phyloP scores from a whole-genome alignment of 2,329 filamentous ascomycete species.

The Curvularia spicifera region DNA sequence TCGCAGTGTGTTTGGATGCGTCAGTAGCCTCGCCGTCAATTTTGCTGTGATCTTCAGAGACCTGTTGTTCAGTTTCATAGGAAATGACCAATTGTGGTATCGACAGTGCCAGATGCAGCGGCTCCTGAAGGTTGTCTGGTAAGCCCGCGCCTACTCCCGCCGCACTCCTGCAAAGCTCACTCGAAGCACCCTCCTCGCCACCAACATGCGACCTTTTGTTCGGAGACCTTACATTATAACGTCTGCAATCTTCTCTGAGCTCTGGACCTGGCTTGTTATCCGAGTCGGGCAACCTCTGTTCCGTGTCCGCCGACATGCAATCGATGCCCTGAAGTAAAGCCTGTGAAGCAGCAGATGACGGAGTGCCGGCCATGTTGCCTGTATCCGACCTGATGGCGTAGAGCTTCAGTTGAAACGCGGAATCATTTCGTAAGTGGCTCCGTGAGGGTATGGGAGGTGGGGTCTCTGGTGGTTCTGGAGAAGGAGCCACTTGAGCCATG shows the following conservation, averaged over 20 bases:
- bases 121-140: neutral
- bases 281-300: slow-evolving; percentile 3
- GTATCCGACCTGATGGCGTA: neutral
- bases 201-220: neutral
- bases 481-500: slow-evolving; percentile 6
- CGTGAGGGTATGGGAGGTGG: slow-evolving; percentile 15
- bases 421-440: slow-evolving; percentile 7
- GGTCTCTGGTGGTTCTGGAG: slow-evolving; percentile 3
- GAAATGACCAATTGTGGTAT: neutral
- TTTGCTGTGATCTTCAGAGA: neutral
- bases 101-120: neutral
- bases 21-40: neutral
- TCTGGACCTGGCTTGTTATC: neutral
- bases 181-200: neutral
- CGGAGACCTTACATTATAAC: neutral
- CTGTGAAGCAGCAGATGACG: slow-evolving; percentile 2
- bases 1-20: neutral
- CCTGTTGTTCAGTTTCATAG: neutral
- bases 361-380: neutral
- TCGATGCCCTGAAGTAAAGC: slow-evolving; percentile 6
- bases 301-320: slow-evolving; percentile 6
- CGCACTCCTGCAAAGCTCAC: neutral
- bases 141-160: neutral
- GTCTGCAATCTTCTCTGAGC: neutral
- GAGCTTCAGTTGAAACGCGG: slow-evolving; percentile 1